phyloP scores from a whole-genome alignment of 768 basidiomycete genomes.

The Phlebiopsis flavidoalba region DNA sequence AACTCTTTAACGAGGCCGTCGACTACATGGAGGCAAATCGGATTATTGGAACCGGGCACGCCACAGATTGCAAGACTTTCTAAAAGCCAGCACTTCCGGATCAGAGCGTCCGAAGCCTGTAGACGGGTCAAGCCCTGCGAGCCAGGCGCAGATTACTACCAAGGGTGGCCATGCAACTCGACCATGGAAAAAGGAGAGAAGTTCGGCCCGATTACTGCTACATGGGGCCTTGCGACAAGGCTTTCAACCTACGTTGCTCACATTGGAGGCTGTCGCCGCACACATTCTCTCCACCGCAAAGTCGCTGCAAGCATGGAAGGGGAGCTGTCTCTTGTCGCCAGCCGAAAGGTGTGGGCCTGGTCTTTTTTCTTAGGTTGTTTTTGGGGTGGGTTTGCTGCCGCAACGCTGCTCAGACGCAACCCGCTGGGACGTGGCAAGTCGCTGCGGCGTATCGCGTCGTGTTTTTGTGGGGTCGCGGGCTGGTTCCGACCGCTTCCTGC shows the following conservation, averaged over 20 bases:
- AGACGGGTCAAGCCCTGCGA: too few relatives aligned
- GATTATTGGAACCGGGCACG: not conserved
- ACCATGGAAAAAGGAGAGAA: too few relatives aligned
- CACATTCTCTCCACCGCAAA: not conserved
- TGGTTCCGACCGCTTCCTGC: conserved; percentile 44
- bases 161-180: too few relatives aligned
- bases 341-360: conserved; percentile 36
- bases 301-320: not conserved
- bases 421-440: conserved; percentile 27
- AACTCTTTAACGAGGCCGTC: not conserved
- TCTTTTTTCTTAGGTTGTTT: too few relatives aligned
- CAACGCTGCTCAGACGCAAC: conserved; percentile 27
- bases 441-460: conserved; percentile 47
- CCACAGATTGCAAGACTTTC: too few relatives aligned
- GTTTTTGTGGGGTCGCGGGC: conserved; percentile 36
- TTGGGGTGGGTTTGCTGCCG: conserved; percentile 49
- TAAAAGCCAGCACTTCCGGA: too few relatives aligned
- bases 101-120: too few relatives aligned
- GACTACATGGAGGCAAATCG: not conserved
- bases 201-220: too few relatives aligned
- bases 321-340: not conserved
- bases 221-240: not conserved
- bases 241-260: not conserved
- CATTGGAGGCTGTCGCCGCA: not conserved
- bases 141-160: too few relatives aligned